Percentiles rank a stretch among this genome's conserved stretches.
Evolutionary conservation across 352 stramenopile species (phyloP).

Genomic region (Hyphochytrium catenoides): DNA sequence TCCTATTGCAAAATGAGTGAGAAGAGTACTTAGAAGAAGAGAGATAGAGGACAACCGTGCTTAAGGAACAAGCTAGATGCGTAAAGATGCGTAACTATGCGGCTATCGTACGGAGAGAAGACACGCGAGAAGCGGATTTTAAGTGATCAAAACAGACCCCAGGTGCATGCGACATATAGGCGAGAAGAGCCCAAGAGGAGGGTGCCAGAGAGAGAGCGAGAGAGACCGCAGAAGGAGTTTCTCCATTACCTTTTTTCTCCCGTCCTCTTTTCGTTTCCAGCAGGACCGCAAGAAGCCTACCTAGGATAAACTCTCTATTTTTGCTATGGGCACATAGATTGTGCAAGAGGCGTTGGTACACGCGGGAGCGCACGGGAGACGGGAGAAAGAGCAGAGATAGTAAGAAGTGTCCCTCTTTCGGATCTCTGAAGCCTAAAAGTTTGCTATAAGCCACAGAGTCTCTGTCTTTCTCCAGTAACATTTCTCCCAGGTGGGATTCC

Average conservation of each 20-base stretch:
- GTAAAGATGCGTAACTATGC: too few species aligned
- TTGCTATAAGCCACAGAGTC: not conserved
- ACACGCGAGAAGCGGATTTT: too few species aligned
- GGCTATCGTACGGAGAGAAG: too few species aligned
- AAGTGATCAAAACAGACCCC: slow-evolving; percentile 11
- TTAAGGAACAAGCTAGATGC: too few species aligned
- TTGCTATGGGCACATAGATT: slow-evolving; percentile 27
- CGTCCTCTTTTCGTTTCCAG: slow-evolving; percentile 14
- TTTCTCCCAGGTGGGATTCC: not conserved
- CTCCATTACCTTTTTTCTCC: not conserved
- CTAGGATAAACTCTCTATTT: slow-evolving; percentile 16
- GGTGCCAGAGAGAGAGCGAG: too few species aligned
- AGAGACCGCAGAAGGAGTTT: not conserved
- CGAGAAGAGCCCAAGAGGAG: not conserved
- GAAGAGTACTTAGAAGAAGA: too few species aligned
- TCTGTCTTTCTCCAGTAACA: not conserved
- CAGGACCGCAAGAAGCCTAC: slow-evolving; percentile 18
- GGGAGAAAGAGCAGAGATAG: slow-evolving; percentile 35
- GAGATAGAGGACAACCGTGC: too few species aligned
- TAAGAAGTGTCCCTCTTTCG: slow-evolving; percentile 15
- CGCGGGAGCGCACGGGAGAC: slow-evolving; percentile 24
- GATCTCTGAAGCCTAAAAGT: slow-evolving; percentile 1
- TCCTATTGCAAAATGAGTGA: too few species aligned
- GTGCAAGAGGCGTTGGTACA: slow-evolving; percentile 37
- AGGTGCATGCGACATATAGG: slow-evolving; percentile 9